phyloP scores from a whole-genome alignment of 2,329 filamentous ascomycete species.

The Coniochaeta pulveracea region DNA sequence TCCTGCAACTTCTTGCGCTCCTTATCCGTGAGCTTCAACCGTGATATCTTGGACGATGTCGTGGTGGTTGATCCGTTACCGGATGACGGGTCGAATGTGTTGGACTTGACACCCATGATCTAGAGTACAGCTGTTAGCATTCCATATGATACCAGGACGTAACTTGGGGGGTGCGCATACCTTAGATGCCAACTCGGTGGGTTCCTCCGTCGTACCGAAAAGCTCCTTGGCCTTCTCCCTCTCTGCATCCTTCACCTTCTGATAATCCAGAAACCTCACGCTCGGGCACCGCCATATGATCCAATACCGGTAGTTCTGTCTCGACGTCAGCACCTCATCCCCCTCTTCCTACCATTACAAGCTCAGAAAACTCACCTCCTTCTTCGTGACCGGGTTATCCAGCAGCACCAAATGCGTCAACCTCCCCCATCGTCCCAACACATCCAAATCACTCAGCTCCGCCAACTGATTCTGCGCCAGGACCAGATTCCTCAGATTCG shows the following conservation, averaged over 20 bases:
- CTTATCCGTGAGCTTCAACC: slow-evolving; percentile 75
- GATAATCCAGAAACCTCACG: slow-evolving; percentile 84
- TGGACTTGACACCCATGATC: slow-evolving; percentile 79
- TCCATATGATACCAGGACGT: neutral
- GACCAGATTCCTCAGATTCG: slow-evolving; percentile 71
- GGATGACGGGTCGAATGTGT: slow-evolving; percentile 50
- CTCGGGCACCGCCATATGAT: slow-evolving; percentile 76
- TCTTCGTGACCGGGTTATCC: slow-evolving; percentile 84
- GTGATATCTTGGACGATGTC: slow-evolving; percentile 51
- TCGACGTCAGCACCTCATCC: slow-evolving; percentile 5
- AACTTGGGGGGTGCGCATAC: slow-evolving; percentile 21
- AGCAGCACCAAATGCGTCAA: slow-evolving; percentile 72
- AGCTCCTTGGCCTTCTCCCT: slow-evolving; percentile 64
- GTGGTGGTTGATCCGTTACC: slow-evolving; percentile 26
- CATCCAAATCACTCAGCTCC: slow-evolving; percentile 81
- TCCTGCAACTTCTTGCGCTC: slow-evolving; percentile 80
- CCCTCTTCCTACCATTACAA: slow-evolving; percentile 3
- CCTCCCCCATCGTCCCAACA: slow-evolving; percentile 54
- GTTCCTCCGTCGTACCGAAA: slow-evolving; percentile 70
- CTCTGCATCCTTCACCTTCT: slow-evolving; percentile 83
- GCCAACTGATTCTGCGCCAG: slow-evolving; percentile 71
- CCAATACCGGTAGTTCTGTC: slow-evolving; percentile 83
- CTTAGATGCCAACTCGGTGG: slow-evolving; percentile 69
- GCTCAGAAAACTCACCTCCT: slow-evolving; percentile 56
- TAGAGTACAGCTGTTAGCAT: slow-evolving; percentile 16